Base-by-base conservation (phyloP, 1,284 basidiomycete genomes). In the Marasmius fiardii region DNA sequence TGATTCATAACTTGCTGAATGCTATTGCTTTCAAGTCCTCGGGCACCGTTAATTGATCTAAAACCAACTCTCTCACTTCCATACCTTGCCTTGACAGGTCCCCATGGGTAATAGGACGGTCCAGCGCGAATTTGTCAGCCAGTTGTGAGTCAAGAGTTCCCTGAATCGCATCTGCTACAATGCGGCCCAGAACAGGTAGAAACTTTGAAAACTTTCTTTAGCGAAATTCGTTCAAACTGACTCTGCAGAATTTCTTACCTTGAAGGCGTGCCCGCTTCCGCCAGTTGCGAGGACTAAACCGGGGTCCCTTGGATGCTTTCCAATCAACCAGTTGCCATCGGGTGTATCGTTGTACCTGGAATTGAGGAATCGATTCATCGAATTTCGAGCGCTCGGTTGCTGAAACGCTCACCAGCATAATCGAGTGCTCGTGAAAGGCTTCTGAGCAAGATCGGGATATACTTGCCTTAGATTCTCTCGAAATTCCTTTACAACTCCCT, bases 201-300 rank as follows among this genome's bases (percentile, higher is more conserved):
- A 95, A 95, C 87, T 92, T 52, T 3, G 37, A 20, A 48, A 11
- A 51, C 28, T 26, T 0, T 28, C 43, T 3, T 51, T 33, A 28
- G 39, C 51, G 41, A 43, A 31, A 10, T 39, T 37, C 41, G 33
- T 24, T n/a, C 20, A 43, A 10, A 52, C 41, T 51, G 34, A 28
- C 45, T 20, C 18, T 20, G 39, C 45, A n/a, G 51, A 3, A 3
- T 41, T 2, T 63, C 67, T 54, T 55, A 85, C 90, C 78, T 93
- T 94, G 76, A 84, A 93, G 0, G 83, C 91, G 69, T 94, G 92
- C 0, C 91, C 92, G 61, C 85, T 89, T 5, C 87, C 92, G 14
- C 80, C 87, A 0, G 90, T 92, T 4, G 90, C 91, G 18, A 93
- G 68, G 50, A 90, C 67, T 16, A 94, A 63, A 1, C 78, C 77